Evolutionary conservation across 805 yeast species (phyloP).

Genomic region (Candida awuae): DNA sequence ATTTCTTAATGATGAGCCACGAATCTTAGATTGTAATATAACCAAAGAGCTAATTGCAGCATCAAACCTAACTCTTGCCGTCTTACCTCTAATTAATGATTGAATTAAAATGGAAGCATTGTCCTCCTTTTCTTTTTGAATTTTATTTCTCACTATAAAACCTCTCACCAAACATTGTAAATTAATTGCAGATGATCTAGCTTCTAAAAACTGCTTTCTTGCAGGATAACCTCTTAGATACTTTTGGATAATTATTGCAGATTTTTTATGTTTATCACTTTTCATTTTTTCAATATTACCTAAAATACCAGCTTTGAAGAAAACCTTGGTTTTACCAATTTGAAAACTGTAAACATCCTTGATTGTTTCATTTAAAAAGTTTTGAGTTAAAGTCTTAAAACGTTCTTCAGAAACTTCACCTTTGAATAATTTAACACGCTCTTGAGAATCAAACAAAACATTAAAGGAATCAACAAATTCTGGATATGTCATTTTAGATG

Average conservation of each 20-base stretch:
- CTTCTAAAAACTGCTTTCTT: slow-evolving; percentile 52
- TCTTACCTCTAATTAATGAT: slow-evolving; percentile 49
- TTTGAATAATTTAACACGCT: slow-evolving; percentile 57
- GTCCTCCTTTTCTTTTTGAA: slow-evolving; percentile 46
- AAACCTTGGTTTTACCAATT: slow-evolving; percentile 86
- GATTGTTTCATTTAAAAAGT: slow-evolving; percentile 57
- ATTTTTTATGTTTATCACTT: slow-evolving; percentile 62
- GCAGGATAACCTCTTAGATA: slow-evolving; percentile 57
- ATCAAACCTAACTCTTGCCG: slow-evolving; percentile 36
- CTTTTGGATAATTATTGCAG: slow-evolving; percentile 84
- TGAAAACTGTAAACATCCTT: slow-evolving; percentile 68
- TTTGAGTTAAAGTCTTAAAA: slow-evolving; percentile 55
- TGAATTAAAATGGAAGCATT: slow-evolving; percentile 67
- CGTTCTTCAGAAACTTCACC: slow-evolving; percentile 47
- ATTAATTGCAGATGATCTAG: slow-evolving; percentile 43
- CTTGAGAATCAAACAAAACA: slow-evolving; percentile 63
- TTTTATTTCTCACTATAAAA: slow-evolving; percentile 43
- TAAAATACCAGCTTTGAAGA: slow-evolving; percentile 94
- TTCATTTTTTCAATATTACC: slow-evolving; percentile 85
- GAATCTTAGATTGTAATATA: slow-evolving; percentile 39
- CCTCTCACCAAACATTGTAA: slow-evolving; percentile 66
- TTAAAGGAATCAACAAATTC: slow-evolving; percentile 90
- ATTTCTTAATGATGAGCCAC: slow-evolving; percentile 49
- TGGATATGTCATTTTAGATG: slow-evolving; percentile 89
- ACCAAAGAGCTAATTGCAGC: slow-evolving; percentile 32